Conservation (phyloP, 2,329 filamentous ascomycete species). For the Neoscytalidium dimidiatum region DNA sequence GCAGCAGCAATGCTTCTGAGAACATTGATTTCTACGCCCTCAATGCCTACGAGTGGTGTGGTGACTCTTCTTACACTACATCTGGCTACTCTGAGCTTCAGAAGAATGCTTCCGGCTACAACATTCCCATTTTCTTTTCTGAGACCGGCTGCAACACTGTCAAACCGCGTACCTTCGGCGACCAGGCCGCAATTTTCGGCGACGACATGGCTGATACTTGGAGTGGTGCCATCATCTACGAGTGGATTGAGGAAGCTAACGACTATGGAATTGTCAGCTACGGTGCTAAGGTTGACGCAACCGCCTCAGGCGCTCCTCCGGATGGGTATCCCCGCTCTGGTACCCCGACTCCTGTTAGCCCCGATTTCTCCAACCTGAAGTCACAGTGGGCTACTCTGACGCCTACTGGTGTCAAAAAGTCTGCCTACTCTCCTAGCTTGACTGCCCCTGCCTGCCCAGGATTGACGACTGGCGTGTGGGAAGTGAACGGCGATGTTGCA, state of each 20-base stretch:
- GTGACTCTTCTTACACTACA: conserved; percentile 52
- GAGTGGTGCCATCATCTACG: conserved; percentile 83
- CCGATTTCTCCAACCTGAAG: conserved; percentile 79
- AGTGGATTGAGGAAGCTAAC: conserved; percentile 65
- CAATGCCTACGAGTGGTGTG: conserved; percentile 74
- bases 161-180: conserved; percentile 63
- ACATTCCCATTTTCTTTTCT: conserved; percentile 86
- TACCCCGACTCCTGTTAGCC: conserved; percentile 69
- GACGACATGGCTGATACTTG: conserved; percentile 68
- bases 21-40: conserved; percentile 81
- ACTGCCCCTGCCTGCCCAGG: conserved; percentile 70
- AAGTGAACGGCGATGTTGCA: conserved; percentile 67
- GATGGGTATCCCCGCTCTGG: conserved; percentile 72
- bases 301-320: conserved; percentile 48
- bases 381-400: conserved; percentile 72
- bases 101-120: conserved; percentile 67
- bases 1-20: conserved; percentile 66
- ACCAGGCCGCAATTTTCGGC: conserved; percentile 78
- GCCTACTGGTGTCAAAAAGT: conserved; percentile 67
- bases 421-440: conserved; percentile 64
- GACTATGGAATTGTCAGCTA: conserved; percentile 81
- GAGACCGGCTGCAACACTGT: conserved; percentile 78
- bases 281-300: conserved; percentile 58
- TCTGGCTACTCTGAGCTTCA: conserved; percentile 74
- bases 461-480: conserved; percentile 70